Conservation (phyloP, 2,329 filamentous ascomycete genomes). For the Samsoniella hepiali region DNA sequence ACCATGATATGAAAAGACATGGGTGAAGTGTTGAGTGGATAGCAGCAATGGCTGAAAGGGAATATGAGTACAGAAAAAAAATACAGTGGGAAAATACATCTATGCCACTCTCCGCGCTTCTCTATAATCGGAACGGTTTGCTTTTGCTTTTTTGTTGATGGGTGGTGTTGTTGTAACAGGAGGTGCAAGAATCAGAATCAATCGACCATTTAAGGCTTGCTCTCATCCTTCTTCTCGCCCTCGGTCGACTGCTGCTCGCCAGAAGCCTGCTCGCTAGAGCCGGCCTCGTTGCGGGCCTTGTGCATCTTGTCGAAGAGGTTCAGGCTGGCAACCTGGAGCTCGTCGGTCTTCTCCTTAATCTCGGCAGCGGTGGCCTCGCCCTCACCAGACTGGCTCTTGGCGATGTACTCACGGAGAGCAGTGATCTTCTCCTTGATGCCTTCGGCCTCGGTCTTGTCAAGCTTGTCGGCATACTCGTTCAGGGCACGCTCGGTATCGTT, state of each 20-base stretch:
- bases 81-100: constrained; percentile 37
- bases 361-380: constrained; percentile 79
- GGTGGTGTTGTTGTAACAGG: constrained; percentile 25
- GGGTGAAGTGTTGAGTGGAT: constrained; percentile 39
- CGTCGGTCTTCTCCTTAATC: constrained; percentile 98
- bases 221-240: constrained; percentile 74
- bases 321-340: constrained; percentile 92
- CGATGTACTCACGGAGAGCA: constrained; percentile 80
- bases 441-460: constrained; percentile 95
- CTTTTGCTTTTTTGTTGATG: constrained; percentile 14
- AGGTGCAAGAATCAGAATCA: constrained; percentile 25
- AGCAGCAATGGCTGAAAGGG: constrained; percentile 33
- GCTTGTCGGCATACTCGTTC: constrained; percentile 91
- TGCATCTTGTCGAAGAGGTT: constrained; percentile 99
- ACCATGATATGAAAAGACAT: constrained; percentile 46
- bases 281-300: constrained; percentile 77
- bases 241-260: constrained; percentile 51
- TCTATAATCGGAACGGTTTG: constrained; percentile 27
- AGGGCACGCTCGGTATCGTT: constrained; percentile 98
- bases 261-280: constrained; percentile 48
- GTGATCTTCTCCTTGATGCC: constrained; percentile 92
- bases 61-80: constrained; percentile 53
- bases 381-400: constrained; percentile 93
- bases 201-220: constrained; percentile 55
- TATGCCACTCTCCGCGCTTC: constrained; percentile 35